phyloP scores from a whole-genome alignment of 2,329 filamentous ascomycete species.

The Colletotrichum sp. region DNA sequence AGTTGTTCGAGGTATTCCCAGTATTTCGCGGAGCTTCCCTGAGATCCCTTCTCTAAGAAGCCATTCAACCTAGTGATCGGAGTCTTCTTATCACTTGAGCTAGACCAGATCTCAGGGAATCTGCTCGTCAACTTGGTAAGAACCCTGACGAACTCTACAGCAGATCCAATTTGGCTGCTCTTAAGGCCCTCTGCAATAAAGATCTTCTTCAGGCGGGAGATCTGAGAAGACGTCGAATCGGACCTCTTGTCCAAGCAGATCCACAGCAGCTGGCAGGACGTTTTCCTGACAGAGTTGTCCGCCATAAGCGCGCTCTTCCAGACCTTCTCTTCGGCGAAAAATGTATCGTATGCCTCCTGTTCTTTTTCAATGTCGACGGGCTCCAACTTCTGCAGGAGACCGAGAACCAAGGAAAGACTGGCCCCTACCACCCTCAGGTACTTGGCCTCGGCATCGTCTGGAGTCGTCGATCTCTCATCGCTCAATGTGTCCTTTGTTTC shows the following conservation, averaged over 20 bases:
- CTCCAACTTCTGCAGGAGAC: constrained; percentile 55
- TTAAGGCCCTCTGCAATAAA: constrained; percentile 79
- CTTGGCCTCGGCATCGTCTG: constrained; percentile 86
- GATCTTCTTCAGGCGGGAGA: constrained; percentile 56
- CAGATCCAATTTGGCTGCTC: constrained; percentile 75
- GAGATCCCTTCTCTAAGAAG: constrained; percentile 84
- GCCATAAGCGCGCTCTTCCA: constrained; percentile 72
- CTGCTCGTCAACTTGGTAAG: constrained; percentile 69
- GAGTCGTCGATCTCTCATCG: constrained; percentile 83
- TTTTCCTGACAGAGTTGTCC: constrained; percentile 58
- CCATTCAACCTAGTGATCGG: constrained; percentile 64
- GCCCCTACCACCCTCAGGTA: constrained; percentile 75
- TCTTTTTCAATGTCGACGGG: constrained; percentile 63
- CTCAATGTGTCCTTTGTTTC: constrained; percentile 86
- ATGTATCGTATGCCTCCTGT: constrained; percentile 64
- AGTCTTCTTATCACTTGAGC: constrained; percentile 57
- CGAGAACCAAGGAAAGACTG: constrained; percentile 60
- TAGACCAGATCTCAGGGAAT: constrained; percentile 77
- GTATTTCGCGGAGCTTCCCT: constrained; percentile 73
- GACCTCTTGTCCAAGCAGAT: constrained; percentile 52
- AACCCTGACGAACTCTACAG: constrained; percentile 71
- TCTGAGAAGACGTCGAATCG: constrained; percentile 52
- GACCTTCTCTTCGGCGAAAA: constrained; percentile 70
- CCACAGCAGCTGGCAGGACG: constrained; percentile 56
- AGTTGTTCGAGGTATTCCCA: constrained; percentile 75